Percentiles rank a stretch among this genome's conserved stretches.
Conservation (phyloP, 805 yeast species). For the Candida maris region DNA sequence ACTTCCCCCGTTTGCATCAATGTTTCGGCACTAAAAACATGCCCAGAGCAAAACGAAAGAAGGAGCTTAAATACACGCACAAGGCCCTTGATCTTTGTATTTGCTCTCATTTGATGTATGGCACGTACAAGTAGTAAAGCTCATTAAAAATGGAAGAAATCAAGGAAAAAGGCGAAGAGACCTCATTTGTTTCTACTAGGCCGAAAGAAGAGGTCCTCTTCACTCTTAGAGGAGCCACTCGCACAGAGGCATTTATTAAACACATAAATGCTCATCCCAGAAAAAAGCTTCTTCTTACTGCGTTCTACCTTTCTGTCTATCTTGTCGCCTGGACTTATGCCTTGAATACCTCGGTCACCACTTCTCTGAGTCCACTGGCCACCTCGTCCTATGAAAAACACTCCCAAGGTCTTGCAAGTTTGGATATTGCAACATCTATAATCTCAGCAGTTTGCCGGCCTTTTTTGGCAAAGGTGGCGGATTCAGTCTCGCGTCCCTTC, state of each 20-base stretch:
- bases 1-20: too few relatives aligned
- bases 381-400: slow-evolving; percentile 23
- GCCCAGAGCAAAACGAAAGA: too few relatives aligned
- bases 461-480: slow-evolving; percentile 26
- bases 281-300: slow-evolving; percentile 2
- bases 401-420: slow-evolving; percentile 21
- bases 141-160: too few relatives aligned
- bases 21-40: too few relatives aligned
- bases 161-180: too few relatives aligned
- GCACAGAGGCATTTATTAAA: slow-evolving; percentile 1
- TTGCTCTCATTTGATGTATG: too few relatives aligned
- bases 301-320: slow-evolving; percentile 71
- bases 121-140: too few relatives aligned
- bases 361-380: slow-evolving; percentile 33
- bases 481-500: slow-evolving; percentile 25
- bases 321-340: slow-evolving; percentile 46
- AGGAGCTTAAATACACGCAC: too few relatives aligned
- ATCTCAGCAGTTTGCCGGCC: slow-evolving; percentile 26
- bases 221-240: background rate
- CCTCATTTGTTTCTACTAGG: too few relatives aligned
- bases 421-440: slow-evolving; percentile 23
- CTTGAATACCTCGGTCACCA: slow-evolving; percentile 32
- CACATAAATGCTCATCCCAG: background rate
- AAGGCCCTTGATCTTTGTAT: too few relatives aligned
- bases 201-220: background rate